phyloP scores from a whole-genome alignment of 164 flowering plant genomes.

The Chloranthus sessilifolius region DNA sequence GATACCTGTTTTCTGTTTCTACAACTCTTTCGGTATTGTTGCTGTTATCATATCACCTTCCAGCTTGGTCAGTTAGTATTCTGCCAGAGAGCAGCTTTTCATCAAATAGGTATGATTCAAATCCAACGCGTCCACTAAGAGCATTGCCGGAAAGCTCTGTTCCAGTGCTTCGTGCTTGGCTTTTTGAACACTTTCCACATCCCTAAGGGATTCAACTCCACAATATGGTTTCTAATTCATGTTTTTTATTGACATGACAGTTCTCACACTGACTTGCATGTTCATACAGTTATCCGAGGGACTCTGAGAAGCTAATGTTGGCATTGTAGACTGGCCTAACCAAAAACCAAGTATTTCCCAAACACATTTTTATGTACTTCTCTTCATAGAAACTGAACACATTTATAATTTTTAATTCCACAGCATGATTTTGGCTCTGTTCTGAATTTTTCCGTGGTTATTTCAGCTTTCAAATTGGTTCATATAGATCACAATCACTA shows the following conservation, averaged over 20 bases:
- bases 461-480: no score
- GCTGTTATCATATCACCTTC: no score
- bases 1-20: no score
- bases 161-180: conserved; percentile 79
- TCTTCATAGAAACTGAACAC: no score
- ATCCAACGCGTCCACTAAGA: conserved; percentile 69
- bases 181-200: conserved; percentile 87
- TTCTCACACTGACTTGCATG: not conserved
- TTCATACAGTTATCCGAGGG: conserved; percentile 69
- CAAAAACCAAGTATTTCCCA: conserved; percentile 65
- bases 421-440: no score
- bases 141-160: conserved; percentile 91
- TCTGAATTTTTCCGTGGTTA: no score
- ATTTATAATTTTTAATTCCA: no score
- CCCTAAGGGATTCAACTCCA: conserved; percentile 46
- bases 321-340: conserved; percentile 83
- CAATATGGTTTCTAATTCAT: not conserved
- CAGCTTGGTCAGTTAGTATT: no score
- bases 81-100: conserved; percentile 44
- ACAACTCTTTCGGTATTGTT: no score
- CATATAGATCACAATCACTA: no score
- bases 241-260: no score
- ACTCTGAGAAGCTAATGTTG: conserved; percentile 74
- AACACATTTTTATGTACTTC: not conserved
- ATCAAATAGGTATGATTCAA: conserved; percentile 56